A percentile compares a stretch with the other conserved stretches of the same genome.
phyloP scores from a whole-genome alignment of 2,329 filamentous ascomycete species.

The Pseudogymnoascus sp. region DNA sequence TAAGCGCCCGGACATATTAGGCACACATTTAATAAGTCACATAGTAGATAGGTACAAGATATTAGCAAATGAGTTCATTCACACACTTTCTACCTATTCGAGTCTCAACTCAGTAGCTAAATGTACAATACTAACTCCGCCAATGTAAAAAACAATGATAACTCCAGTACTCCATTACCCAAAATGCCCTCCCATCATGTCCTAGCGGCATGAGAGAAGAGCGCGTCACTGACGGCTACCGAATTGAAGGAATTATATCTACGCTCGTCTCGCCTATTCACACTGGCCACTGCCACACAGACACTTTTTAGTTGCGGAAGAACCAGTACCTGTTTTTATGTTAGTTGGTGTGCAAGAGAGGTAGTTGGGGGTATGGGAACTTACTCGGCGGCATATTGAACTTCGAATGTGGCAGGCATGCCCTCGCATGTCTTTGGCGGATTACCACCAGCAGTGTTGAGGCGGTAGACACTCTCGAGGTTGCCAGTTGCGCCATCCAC shows the following conservation, averaged over 20 bases:
- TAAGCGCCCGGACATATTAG: neutral
- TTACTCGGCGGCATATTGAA: constrained; percentile 80
- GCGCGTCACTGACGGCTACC: constrained; percentile 6
- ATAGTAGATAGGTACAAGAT: neutral
- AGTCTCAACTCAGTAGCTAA: neutral
- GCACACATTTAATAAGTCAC: neutral
- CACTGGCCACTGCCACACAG: neutral
- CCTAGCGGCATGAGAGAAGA: neutral
- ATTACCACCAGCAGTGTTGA: constrained; percentile 75
- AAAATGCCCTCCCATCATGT: neutral
- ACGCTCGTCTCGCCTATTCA: constrained; percentile 1
- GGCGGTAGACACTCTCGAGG: constrained; percentile 70
- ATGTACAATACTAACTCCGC: neutral
- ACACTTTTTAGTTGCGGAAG: neutral
- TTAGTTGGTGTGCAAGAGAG: neutral
- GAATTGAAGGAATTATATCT: constrained; percentile 8
- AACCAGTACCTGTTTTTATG: neutral
- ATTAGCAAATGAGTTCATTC: neutral
- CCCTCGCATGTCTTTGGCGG: constrained; percentile 66
- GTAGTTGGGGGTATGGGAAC: constrained; percentile 36
- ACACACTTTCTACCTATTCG: neutral
- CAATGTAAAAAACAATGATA: neutral
- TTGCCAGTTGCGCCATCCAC: constrained; percentile 48
- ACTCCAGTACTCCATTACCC: constrained; percentile 1
- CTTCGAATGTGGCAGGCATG: constrained; percentile 53